phyloP scores from a whole-genome alignment of 768 basidiomycete genomes.

The Tylopilus subfusipes region DNA sequence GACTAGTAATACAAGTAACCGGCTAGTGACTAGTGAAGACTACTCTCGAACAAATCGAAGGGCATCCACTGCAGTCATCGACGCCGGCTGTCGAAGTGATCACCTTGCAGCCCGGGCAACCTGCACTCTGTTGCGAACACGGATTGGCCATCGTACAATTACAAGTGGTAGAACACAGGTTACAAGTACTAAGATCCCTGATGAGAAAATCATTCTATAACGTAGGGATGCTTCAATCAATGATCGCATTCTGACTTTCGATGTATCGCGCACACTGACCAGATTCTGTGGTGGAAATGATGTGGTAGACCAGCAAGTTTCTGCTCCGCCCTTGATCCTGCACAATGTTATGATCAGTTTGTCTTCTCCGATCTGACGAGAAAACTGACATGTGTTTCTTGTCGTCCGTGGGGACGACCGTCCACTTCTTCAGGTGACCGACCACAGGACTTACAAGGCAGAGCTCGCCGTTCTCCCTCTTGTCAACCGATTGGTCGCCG shows the following conservation, averaged over 20 bases:
- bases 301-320: background rate
- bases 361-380: too few relatives aligned
- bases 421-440: too few relatives aligned
- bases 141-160: background rate
- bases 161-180: background rate
- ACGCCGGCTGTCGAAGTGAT: background rate
- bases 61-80: conserved; percentile 5
- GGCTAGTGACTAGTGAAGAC: background rate
- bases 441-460: too few relatives aligned
- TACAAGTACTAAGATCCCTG: background rate
- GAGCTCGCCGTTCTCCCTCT: too few relatives aligned
- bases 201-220: background rate
- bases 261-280: background rate
- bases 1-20: background rate
- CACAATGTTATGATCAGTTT: background rate
- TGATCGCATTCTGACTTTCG: background rate
- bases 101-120: background rate
- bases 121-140: background rate
- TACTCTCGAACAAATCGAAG: conserved; percentile 1
- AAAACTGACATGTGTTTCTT: too few relatives aligned
- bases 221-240: background rate
- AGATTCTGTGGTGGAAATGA: background rate
- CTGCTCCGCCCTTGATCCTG: background rate
- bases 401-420: too few relatives aligned
- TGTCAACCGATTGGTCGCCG: too few relatives aligned